These are phyloP conservation scores for Arthroderma sp. DNA, from an alignment of 2,329 filamentous ascomycete genomes.

Conservation along the genomic window DNA sequence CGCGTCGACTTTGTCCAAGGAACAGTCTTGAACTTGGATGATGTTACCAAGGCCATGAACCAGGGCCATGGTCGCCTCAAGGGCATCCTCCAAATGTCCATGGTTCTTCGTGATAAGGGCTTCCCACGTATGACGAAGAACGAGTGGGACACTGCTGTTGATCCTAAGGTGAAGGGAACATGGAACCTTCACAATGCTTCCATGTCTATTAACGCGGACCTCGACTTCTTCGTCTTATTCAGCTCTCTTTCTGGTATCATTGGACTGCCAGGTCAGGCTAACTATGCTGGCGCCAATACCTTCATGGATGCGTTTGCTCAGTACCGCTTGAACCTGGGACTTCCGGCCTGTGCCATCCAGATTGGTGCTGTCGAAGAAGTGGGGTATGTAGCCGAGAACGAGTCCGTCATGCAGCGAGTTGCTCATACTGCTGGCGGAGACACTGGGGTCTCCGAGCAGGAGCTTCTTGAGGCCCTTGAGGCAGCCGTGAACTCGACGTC, in stretches of 20 bases:
- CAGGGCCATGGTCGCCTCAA: not conserved
- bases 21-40: not conserved
- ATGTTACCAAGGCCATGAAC: conserved; percentile 2
- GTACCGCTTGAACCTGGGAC: conserved; percentile 12
- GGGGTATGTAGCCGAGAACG: conserved; percentile 1
- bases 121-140: not conserved
- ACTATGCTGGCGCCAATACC: conserved; percentile 10
- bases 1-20: no score
- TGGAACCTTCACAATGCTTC: conserved; percentile 17
- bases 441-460: no score
- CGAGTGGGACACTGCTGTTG: conserved; percentile 13
- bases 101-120: conserved; percentile 10
- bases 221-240: conserved; percentile 18
- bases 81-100: conserved; percentile 11
- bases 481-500: no score
- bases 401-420: no score
- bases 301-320: conserved; percentile 11
- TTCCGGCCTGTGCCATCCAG: not conserved
- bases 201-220: not conserved
- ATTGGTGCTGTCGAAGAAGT: conserved; percentile 5
- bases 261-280: conserved; percentile 7
- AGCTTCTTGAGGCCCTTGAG: no score
- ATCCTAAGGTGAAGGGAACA: conserved; percentile 22
- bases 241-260: conserved; percentile 7
- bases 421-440: no score